These are phyloP conservation scores for Neoboletus brunneissimus DNA, from an alignment of 768 basidiomycete genomes.

Conservation along the genomic window DNA sequence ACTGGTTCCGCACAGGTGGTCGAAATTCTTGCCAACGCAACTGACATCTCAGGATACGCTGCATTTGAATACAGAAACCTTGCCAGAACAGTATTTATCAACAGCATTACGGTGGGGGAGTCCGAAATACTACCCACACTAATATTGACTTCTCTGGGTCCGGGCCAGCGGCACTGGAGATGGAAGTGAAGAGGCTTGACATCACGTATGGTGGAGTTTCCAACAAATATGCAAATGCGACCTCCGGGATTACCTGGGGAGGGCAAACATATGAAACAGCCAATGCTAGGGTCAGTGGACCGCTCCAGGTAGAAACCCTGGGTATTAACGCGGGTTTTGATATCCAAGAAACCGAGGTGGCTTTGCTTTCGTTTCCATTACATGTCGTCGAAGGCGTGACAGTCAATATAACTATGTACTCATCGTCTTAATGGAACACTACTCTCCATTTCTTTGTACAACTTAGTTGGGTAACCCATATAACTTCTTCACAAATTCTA, in stretches of 20 bases:
- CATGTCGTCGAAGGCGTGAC: neutral
- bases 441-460: neutral
- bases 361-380: slow-evolving; percentile 32
- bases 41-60: slow-evolving; percentile 57
- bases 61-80: slow-evolving; percentile 49
- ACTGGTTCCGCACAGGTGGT: slow-evolving; percentile 40
- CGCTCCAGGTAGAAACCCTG: slow-evolving; percentile 27
- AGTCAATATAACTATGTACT: neutral
- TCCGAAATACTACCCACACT: slow-evolving; percentile 42
- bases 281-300: slow-evolving; percentile 41
- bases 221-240: slow-evolving; percentile 47
- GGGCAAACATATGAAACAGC: slow-evolving; percentile 57
- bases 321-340: slow-evolving; percentile 40
- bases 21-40: slow-evolving; percentile 49
- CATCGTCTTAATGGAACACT: neutral
- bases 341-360: slow-evolving; percentile 47
- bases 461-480: slow-evolving; percentile 8
- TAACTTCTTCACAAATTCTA: slow-evolving; percentile 53
- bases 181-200: slow-evolving; percentile 47
- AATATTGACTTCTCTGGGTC: slow-evolving; percentile 37
- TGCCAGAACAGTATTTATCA: slow-evolving; percentile 54
- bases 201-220: slow-evolving; percentile 38
- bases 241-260: slow-evolving; percentile 52
- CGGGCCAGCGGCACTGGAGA: slow-evolving; percentile 25
- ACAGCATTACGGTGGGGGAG: slow-evolving; percentile 45